Conservation (phyloP, 768 basidiomycete genomes). For the Cystofilobasidium ferigula region DNA sequence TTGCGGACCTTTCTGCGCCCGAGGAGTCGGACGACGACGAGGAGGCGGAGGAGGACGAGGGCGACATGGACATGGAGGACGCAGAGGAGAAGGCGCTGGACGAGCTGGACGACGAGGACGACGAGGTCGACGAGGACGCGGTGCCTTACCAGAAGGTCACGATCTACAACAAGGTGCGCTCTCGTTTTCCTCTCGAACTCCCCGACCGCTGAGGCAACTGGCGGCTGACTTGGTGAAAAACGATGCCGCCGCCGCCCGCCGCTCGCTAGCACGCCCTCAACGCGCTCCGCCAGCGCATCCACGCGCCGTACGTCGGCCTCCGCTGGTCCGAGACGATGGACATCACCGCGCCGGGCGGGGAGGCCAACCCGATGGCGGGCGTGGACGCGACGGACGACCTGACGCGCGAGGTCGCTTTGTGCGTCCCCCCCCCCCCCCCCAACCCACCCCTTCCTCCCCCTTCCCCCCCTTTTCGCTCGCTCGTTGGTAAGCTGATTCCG, state of each 20-base stretch:
- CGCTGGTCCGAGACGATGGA: slow-evolving; percentile 32
- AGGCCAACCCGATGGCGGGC: slow-evolving; percentile 30
- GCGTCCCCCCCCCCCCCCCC: slow-evolving; percentile 35
- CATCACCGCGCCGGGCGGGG: slow-evolving; percentile 32
- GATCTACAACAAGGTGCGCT: slow-evolving; percentile 64
- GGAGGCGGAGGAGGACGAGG: slow-evolving; percentile 14
- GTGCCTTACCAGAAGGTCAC: slow-evolving; percentile 72
- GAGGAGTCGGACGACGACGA: slow-evolving; percentile 17
- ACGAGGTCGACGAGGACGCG: slow-evolving; percentile 59
- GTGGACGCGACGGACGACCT: slow-evolving; percentile 54
- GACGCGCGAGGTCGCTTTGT: slow-evolving; percentile 93
- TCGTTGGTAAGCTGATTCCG: not conserved
- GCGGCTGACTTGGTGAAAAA: slow-evolving; percentile 15
- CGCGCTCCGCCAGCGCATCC: slow-evolving; percentile 18
- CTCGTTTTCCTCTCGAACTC: not conserved
- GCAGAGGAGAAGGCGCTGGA: slow-evolving; percentile 52
- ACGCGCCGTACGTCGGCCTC: slow-evolving; percentile 22
- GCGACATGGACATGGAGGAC: slow-evolving; percentile 24
- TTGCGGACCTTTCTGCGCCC: not conserved
- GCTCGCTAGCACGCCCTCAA: slow-evolving; percentile 33
- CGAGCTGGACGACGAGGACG: slow-evolving; percentile 46
- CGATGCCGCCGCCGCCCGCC: too few species aligned
- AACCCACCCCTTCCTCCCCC: not conserved
- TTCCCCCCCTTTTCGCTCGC: not conserved
- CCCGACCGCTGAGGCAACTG: not conserved